phyloP scores from a whole-genome alignment of 805 yeast species.

The Suhomyces kilbournensis region DNA sequence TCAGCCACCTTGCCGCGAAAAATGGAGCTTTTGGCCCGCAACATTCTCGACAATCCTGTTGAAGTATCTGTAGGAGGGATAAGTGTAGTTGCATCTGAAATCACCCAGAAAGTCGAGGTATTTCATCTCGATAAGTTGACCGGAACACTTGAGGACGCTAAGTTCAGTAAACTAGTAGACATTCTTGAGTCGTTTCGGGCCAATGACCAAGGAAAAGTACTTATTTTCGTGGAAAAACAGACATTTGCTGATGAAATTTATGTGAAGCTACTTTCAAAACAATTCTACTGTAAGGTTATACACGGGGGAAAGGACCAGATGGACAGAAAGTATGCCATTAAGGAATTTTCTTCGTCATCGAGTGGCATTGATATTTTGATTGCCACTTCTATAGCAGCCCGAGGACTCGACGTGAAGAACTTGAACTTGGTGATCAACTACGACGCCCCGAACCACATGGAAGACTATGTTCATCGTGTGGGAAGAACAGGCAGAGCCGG shows the following conservation, averaged over 20 bases:
- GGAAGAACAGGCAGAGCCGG: constrained; percentile 97
- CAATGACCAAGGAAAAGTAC: constrained; percentile 46
- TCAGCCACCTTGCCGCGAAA: constrained; percentile 91
- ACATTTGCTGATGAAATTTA: constrained; percentile 75
- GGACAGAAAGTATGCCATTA: constrained; percentile 74
- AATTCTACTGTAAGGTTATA: constrained; percentile 62
- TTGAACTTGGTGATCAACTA: constrained; percentile 73
- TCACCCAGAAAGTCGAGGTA: constrained; percentile 67
- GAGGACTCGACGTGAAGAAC: constrained; percentile 92
- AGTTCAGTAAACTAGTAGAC: constrained; percentile 53
- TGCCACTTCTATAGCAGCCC: constrained; percentile 92
- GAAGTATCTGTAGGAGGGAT: constrained; percentile 79
- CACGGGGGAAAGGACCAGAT: constrained; percentile 92
- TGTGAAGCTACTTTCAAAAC: constrained; percentile 48
- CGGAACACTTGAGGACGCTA: constrained; percentile 28
- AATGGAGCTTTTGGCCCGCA: constrained; percentile 71
- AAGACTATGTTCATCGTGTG: constrained; percentile 93
- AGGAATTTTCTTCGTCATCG: constrained; percentile 54
- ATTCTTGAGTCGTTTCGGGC: constrained; percentile 47
- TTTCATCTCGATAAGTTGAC: constrained; percentile 39
- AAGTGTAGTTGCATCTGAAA: constrained; percentile 77
- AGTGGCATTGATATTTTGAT: constrained; percentile 65
- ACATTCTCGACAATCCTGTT: constrained; percentile 60
- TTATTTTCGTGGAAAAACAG: constrained; percentile 87
- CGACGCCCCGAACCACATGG: constrained; percentile 80